Base-by-base conservation (phyloP, 2,329 filamentous ascomycete species). In the Falciphora oryzae region DNA sequence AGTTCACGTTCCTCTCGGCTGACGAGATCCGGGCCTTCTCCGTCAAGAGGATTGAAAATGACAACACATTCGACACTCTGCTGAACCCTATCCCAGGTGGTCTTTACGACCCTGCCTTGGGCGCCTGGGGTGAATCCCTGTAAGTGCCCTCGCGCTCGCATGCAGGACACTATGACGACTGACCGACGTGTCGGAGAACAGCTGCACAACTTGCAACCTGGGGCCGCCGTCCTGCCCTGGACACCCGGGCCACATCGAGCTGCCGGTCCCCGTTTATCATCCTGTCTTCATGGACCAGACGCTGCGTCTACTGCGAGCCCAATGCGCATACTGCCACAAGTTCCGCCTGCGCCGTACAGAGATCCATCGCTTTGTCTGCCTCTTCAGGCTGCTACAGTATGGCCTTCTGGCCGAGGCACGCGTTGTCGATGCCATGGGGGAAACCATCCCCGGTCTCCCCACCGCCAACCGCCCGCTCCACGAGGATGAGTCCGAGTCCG, bases 271-370 rank as follows among this genome's bases (percentile, higher is more conserved):
- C 60, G 91, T 97, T 63, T 99, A 98, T 75, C 94, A 99, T 76
- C 92, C 94, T n/a, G 90, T 93, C 2, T 98, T 97, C 73, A 90
- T 99, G 82, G 93, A 97, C 74, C 93, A 97, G 75, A 85, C 93
- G 63, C 85, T 96, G 68, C 89, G 91, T 59, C 82, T 99, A 59
- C 83, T 99, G 27, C 88, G 93, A 70, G 90, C 92, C 64, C 90
- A 94, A 76, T 99, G 95, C 75, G 85, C 89, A 66, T 97, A 97
- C 79, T 99, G 96, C 78, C 89, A 93, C 73, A 87, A 89, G 65
- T 88, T 99, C 69, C 92, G 90, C 73, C 83, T 97, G 74, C 83
- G 89, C n/a, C 85, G 88, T 61, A 85, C 88, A 63, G 85, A 92
- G 67, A 81, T 96, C 67, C 91, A 94, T 77, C 84, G 88, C 69